Conservation (phyloP, 768 basidiomycete species). For the Lactarius akahatsu region DNA sequence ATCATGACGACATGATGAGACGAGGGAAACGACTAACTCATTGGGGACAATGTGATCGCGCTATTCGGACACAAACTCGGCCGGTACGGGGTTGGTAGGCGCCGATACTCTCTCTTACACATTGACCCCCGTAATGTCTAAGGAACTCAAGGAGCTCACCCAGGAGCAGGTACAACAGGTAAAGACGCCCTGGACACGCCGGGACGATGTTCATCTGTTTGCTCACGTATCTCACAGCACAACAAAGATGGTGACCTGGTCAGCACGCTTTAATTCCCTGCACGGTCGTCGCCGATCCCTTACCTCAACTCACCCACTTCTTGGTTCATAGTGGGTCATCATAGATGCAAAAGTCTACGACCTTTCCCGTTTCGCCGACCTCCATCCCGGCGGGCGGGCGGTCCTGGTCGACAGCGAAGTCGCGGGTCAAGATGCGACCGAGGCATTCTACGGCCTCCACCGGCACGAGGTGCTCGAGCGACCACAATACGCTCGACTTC, state of each 20-base stretch:
- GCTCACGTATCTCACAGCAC: constrained; percentile 52
- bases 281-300: not conserved
- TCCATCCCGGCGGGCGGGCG: constrained; percentile 84
- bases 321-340: constrained; percentile 63
- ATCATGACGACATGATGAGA: too few species aligned
- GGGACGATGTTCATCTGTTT: not conserved
- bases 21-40: too few species aligned
- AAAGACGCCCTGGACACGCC: constrained; percentile 8
- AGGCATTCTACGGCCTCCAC: constrained; percentile 84
- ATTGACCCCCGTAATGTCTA: constrained; percentile 20
- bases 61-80: not conserved
- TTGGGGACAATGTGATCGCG: not conserved
- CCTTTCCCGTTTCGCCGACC: constrained; percentile 71
- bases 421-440: constrained; percentile 82
- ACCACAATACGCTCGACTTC: constrained; percentile 68
- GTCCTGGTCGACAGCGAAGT: constrained; percentile 52
- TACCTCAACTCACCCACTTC: not conserved
- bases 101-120: not conserved
- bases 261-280: constrained; percentile 31
- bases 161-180: constrained; percentile 72
- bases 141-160: constrained; percentile 40
- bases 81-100: not conserved
- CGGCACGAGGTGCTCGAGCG: constrained; percentile 74
- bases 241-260: constrained; percentile 84
- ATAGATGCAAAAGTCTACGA: constrained; percentile 83